Evolutionary conservation across 768 basidiomycete species (phyloP), one percentile per base, ranked within the genome.

Genomic region (Gautieria morchelliformis): DNA sequence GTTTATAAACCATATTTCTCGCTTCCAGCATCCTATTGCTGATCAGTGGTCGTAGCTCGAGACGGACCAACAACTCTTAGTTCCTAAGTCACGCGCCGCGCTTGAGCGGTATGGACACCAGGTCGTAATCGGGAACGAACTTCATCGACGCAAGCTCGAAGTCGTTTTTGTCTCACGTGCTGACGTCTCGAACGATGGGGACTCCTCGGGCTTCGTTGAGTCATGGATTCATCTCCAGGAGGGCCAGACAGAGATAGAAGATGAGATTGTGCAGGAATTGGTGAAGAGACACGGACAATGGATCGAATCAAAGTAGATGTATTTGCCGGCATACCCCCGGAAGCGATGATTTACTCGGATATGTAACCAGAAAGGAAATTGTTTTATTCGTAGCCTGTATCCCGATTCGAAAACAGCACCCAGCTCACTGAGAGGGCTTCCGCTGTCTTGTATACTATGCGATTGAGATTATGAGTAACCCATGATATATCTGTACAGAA

Each of bases 61-160:
- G 76, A 99, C 96, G 6, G 95, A 99, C 63, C 76, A 73, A 20
- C 47, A 72, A 1, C 75, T 99, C 11, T 78, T 99, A 20, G 78
- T 97, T 58, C 95, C 96, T 32, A 99, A 99, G 75, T 86, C 94
- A 0, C 79, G 84, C 15, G 80, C 78, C 9, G 91, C 96, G 1
- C 80, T 98, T 35, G 85, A 92, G 59, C 82, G 94, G 24, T 99
- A 98, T 69, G 93, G 94, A 1, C 96, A 98, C 68, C 94, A 98
- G 67, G 84, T 96, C 30, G 96, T 99, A 53, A 91, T 99, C 60
- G 96, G 92, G 19, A 99, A 99, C 69, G 87, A 93, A 60, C 82
- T 99, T n/a, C 81, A 93, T 65, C 79, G 81, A 39, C 82, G 96
- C 53, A 99, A 99, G 69, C 80, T 80, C 61, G 88, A 93, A 67